Conservation (phyloP, 2,329 filamentous ascomycete species). For the Microsporum ferrugineum region DNA sequence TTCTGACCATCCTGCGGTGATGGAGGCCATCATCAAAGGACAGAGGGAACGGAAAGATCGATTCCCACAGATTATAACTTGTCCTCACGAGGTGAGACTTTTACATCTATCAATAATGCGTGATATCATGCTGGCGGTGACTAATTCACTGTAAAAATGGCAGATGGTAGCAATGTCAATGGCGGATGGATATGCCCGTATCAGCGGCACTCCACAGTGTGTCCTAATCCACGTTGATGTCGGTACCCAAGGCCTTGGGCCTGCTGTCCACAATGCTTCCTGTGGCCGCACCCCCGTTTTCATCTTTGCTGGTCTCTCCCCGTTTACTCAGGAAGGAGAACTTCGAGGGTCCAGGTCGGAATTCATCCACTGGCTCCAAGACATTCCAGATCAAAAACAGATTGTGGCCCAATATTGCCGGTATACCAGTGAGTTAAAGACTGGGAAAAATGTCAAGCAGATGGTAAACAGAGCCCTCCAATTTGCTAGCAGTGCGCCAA, state of each 20-base stretch:
- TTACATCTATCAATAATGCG: background rate
- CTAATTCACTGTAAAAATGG: conserved; percentile 4
- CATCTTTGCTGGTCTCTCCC: conserved; percentile 66
- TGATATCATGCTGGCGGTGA: background rate
- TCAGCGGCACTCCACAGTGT: conserved; percentile 61
- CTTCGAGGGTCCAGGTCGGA: conserved; percentile 66
- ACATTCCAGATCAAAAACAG: conserved; percentile 68
- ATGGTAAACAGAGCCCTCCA: conserved; percentile 75
- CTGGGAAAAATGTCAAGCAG: conserved; percentile 76
- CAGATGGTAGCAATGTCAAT: conserved; percentile 77
- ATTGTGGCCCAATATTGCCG: conserved; percentile 78
- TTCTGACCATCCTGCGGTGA: conserved; percentile 58
- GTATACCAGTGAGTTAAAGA: conserved; percentile 72
- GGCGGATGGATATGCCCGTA: conserved; percentile 67
- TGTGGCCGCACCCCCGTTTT: conserved; percentile 63
- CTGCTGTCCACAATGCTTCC: conserved; percentile 68
- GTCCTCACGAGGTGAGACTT: conserved; percentile 58
- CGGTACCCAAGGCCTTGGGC: conserved; percentile 65
- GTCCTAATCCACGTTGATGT: conserved; percentile 75
- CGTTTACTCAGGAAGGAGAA: conserved; percentile 67
- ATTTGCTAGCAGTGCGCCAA: conserved; percentile 65
- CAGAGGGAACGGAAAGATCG: conserved; percentile 53
- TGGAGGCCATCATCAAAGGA: conserved; percentile 69
- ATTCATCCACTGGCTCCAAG: conserved; percentile 79
- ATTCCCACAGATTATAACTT: conserved; percentile 66